Base-by-base conservation (phyloP, 257 asterid species). In the Avicennia marina region DNA sequence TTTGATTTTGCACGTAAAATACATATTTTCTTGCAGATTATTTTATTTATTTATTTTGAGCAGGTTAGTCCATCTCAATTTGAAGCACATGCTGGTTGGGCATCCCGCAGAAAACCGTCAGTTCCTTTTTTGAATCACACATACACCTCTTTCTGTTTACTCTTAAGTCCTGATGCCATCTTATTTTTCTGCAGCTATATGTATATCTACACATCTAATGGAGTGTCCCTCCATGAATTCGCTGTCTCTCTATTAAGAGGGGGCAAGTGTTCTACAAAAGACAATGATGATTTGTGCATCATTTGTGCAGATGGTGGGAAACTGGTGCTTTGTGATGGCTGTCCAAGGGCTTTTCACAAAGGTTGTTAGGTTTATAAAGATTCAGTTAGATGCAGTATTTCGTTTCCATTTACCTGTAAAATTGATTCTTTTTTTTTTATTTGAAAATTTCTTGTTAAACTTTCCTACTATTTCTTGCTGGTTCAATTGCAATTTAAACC, bases 51-150 rank as follows among this genome's bases (percentile, higher is more conserved):
- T 46, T 66, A 34, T 68, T 45, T 48, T 80, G 81, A 65, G 64
- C 91, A 93, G 98, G 91, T 86, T 72, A 93, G 97, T 70, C 96
- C 97, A 53, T 93, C 98, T 66, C 83, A 72, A 62, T 93, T 93
- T 82, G 98, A 93, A 79, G 94, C 95, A 66, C 98, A 93, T 78
- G 97, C 98, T 63, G 98, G 98, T 63, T 89, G 97, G 95, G 97
- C 97, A 53, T 84, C 98, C 10, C 91, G 98, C 48, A 78, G 78
- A 48, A 93, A 84, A 79, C 98, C 98, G 98, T 93, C 49, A 75
- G 98, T 81, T 40, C 73, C 58, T 51, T 33, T 8, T 65, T 51
- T 67, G 70, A 72, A 55, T 53, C 19, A 66, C 18, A 33, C 58
- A 21, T 34, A 44, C 56, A 47, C 29, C 24, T 32, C 32, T 61